Evolutionary conservation across 768 basidiomycete species (phyloP).

Genomic region (Arthromyces matolae): DNA sequence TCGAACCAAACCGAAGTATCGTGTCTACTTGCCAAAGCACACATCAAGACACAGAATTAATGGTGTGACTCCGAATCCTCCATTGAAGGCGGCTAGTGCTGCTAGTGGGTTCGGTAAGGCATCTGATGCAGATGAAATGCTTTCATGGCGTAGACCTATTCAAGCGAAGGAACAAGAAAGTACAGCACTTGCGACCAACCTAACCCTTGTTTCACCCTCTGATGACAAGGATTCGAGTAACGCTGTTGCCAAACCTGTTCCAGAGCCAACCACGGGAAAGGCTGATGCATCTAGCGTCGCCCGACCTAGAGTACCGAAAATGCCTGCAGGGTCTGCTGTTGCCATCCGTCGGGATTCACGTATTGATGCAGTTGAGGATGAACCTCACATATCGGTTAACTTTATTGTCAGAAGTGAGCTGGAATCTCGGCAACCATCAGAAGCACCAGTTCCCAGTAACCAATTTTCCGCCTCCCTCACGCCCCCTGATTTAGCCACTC

Average conservation of each 20-base stretch:
- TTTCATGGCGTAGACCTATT: slow-evolving; percentile 43
- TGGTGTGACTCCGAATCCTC: slow-evolving; percentile 22
- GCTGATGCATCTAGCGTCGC: slow-evolving; percentile 26
- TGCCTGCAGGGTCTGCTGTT: slow-evolving; percentile 68
- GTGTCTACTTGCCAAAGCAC: slow-evolving; percentile 38
- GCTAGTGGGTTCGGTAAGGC: slow-evolving; percentile 44
- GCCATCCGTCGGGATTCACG: slow-evolving; percentile 69
- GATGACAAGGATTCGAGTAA: slow-evolving; percentile 32
- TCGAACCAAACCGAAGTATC: slow-evolving; percentile 39
- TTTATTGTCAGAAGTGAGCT: slow-evolving; percentile 82
- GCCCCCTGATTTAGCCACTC: slow-evolving; percentile 2
- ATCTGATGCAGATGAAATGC: slow-evolving; percentile 35
- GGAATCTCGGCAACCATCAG: slow-evolving; percentile 30
- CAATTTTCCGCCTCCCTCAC: slow-evolving; percentile 24
- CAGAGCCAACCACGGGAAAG: slow-evolving; percentile 29
- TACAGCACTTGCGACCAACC: slow-evolving; percentile 17
- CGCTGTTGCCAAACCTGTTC: slow-evolving; percentile 24
- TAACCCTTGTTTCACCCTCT: slow-evolving; percentile 57
- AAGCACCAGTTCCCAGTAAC: slow-evolving; percentile 16
- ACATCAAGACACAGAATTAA: slow-evolving; percentile 29
- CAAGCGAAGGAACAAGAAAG: slow-evolving; percentile 18
- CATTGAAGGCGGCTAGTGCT: slow-evolving; percentile 22
- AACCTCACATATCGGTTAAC: slow-evolving; percentile 51
- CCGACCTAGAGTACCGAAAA: slow-evolving; percentile 57
- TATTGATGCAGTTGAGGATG: slow-evolving; percentile 45